phyloP scores from a whole-genome alignment of 768 basidiomycete species.

The Xerocomellus chrysenteron region DNA sequence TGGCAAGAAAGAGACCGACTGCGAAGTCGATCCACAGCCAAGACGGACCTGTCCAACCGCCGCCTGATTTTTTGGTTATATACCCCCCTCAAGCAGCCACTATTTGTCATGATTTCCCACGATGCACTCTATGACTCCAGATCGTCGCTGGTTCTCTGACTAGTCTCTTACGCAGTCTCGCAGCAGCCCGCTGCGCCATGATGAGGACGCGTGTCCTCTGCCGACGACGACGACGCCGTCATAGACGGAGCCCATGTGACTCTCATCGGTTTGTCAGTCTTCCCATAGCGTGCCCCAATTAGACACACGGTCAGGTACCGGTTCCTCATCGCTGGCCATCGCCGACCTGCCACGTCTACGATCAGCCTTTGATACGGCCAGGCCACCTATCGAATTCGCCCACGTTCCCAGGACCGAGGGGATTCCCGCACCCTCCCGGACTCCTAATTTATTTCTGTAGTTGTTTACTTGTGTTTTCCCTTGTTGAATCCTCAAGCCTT shows the following conservation, averaged over 20 bases:
- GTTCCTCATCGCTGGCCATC: slow-evolving; percentile 21
- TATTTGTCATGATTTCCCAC: slow-evolving; percentile 25
- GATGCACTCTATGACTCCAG: not conserved
- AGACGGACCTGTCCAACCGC: slow-evolving; percentile 27
- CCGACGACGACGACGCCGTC: slow-evolving; percentile 3
- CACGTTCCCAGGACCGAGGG: slow-evolving; percentile 2
- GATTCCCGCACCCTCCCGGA: not conserved
- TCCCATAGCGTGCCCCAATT: slow-evolving; percentile 15
- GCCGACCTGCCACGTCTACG: slow-evolving; percentile 12
- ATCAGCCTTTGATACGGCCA: too few species aligned
- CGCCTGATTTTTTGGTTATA: slow-evolving; percentile 27
- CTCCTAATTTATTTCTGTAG: not conserved
- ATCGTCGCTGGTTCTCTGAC: not conserved
- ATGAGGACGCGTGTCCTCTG: slow-evolving; percentile 13
- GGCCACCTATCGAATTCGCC: slow-evolving; percentile 14
- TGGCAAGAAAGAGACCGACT: slow-evolving; percentile 45
- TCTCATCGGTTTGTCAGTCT: slow-evolving; percentile 1
- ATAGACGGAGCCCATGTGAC: slow-evolving; percentile 1
- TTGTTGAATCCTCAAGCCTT: slow-evolving; percentile 28
- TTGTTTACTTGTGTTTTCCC: slow-evolving; percentile 19
- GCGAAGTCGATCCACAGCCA: slow-evolving; percentile 46
- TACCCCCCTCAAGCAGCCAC: slow-evolving; percentile 5
- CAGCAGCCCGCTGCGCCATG: slow-evolving; percentile 4
- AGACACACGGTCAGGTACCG: slow-evolving; percentile 18
- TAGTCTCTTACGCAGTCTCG: slow-evolving; percentile 5